Evolutionary conservation across 495 filamentous ascomycete genomes (phyloP), one percentile per base, ranked within the genome.

Genomic region (Rusavskia elegans): DNA sequence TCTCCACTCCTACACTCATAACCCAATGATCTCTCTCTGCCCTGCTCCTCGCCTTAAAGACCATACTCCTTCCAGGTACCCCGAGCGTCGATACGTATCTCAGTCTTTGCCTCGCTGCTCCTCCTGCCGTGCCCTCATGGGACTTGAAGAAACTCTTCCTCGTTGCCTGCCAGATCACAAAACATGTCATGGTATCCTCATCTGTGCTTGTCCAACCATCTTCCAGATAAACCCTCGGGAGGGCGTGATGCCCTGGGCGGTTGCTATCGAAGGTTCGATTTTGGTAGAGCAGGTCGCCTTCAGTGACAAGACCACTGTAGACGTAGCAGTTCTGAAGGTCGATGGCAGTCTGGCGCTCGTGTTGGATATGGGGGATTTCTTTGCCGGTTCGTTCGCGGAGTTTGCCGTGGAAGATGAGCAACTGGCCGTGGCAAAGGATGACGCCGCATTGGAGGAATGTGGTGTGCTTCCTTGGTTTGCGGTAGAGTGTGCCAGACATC

Each of bases 11-110:
- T 35, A 87, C 81, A 54, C 71, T 81, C 68, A 85, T 64, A 30
- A 87, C 83, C 83, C 83, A 87, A 40, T 78, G 77, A 67, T 87
- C 83, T 53, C 83, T 79, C 63, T 87, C 83, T 14, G 82, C 72
- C 21, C 83, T 71, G 64, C 76, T 84, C 45, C 82, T 72, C 27
- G 83, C 74, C 62, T 81, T 83, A 57, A 87, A 87, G 14, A 87
- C 82, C 35, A 82, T 76, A 36, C 77, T 80, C 52, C 81, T 70
- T 21, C 83, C 83, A 48, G 76, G 73, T 23, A 72, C 71, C 5
- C 83, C 83, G 48, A 86, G 62, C 27, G 64, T 66, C 9, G 77
- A 74, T 5, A 81, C 78, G 53, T 72, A 68, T 38, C 71, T 70
- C 49, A 75, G 46, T 25, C 64, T 66, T 38, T 66, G 57, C 41